Percentiles rank a stretch among this genome's conserved stretches.
phyloP scores from a whole-genome alignment of 305 asterid genomes.

The Plantago coronopus region DNA sequence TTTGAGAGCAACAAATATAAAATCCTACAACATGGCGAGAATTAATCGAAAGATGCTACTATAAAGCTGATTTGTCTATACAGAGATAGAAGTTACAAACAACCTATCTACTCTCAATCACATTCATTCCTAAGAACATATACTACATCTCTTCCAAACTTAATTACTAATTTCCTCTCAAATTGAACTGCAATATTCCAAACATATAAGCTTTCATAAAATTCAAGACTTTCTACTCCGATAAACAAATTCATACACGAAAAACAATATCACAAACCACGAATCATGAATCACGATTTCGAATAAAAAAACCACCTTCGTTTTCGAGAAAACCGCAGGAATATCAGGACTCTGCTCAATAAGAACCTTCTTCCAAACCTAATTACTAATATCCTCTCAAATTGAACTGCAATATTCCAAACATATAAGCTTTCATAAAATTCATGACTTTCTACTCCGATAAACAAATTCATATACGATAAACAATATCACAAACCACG shows the following conservation, averaged over 20 bases:
- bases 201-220: not conserved
- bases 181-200: not conserved
- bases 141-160: no score
- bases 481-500: not conserved
- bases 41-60: no score
- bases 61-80: no score
- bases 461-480: slow-evolving; percentile 3
- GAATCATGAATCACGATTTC: no score
- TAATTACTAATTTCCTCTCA: not conserved
- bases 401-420: not conserved
- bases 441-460: not conserved
- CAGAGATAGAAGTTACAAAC: not conserved
- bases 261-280: not conserved
- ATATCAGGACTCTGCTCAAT: slow-evolving; percentile 72
- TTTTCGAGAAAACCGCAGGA: slow-evolving; percentile 63
- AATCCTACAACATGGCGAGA: no score
- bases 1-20: no score
- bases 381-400: not conserved
- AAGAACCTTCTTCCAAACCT: slow-evolving; percentile 38
- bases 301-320: slow-evolving; percentile 47
- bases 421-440: not conserved
- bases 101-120: not conserved
- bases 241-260: slow-evolving; percentile 2
- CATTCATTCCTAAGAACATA: not conserved
- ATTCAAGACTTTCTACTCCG: not conserved